Evolutionary conservation across 2,329 filamentous ascomycete species (phyloP).

Genomic region (Neobulgaria alba): DNA sequence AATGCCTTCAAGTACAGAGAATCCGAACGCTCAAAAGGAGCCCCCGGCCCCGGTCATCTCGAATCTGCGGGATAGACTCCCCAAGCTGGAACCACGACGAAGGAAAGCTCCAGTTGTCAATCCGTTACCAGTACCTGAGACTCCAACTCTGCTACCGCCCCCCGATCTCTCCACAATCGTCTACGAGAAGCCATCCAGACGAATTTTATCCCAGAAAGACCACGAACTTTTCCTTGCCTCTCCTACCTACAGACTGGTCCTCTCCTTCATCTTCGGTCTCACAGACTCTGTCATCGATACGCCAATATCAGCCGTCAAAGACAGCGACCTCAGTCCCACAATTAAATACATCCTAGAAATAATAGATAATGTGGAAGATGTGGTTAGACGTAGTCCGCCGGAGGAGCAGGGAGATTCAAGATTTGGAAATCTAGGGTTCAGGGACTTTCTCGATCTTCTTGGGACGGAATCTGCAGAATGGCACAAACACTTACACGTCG

Average conservation of each 20-base stretch:
- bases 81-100: constrained; percentile 58
- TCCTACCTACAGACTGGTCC: constrained; percentile 63
- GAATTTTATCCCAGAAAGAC: constrained; percentile 74
- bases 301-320: constrained; percentile 53
- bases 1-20: not conserved
- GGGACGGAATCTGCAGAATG: constrained; percentile 45
- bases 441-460: constrained; percentile 65
- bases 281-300: constrained; percentile 71
- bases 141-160: constrained; percentile 62
- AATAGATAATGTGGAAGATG: constrained; percentile 57
- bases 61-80: constrained; percentile 49
- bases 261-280: constrained; percentile 79
- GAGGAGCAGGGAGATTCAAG: constrained; percentile 80
- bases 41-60: constrained; percentile 29
- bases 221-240: constrained; percentile 76
- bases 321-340: constrained; percentile 46
- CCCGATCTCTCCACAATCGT: constrained; percentile 50
- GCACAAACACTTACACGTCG: constrained; percentile 54
- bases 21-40: constrained; percentile 4
- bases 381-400: constrained; percentile 64
- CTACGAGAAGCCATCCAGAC: constrained; percentile 61
- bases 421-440: constrained; percentile 91
- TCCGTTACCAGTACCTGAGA: constrained; percentile 59
- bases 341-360: constrained; percentile 60
- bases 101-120: constrained; percentile 44